Conservation (phyloP, 371 early-diverging fungal species). For the Mucor mucedo region DNA sequence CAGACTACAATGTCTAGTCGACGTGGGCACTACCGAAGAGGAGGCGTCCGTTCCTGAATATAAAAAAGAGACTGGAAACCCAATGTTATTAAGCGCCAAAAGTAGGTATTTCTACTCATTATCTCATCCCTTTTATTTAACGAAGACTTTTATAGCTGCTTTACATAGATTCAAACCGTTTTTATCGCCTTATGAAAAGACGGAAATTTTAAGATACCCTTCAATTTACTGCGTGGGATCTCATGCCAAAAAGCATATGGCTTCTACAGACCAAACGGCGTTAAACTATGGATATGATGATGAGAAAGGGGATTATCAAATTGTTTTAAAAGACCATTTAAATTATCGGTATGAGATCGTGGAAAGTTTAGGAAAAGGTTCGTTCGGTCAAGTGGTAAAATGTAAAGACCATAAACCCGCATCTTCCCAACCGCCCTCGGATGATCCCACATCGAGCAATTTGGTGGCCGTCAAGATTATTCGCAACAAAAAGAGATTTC, state of each 20-base stretch:
- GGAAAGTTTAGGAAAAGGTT: constrained; percentile 80
- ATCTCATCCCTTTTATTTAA: background rate
- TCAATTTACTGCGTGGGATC: constrained; percentile 87
- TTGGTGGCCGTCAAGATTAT: constrained; percentile 87
- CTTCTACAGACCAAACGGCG: constrained; percentile 49
- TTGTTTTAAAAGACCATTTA: constrained; percentile 73
- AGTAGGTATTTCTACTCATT: constrained; percentile 12
- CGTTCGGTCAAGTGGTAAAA: constrained; percentile 88
- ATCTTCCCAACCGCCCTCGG: background rate
- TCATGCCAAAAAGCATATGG: constrained; percentile 61
- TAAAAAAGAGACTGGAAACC: constrained; percentile 17
- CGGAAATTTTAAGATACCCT: constrained; percentile 77
- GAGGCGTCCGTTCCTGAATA: constrained; percentile 5
- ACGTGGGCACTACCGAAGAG: background rate
- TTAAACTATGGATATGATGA: constrained; percentile 80
- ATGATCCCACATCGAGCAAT: constrained; percentile 37
- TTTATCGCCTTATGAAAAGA: constrained; percentile 76
- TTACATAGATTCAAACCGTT: constrained; percentile 57
- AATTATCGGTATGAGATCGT: constrained; percentile 81
- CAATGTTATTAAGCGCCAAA: constrained; percentile 17
- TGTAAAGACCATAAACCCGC: constrained; percentile 75
- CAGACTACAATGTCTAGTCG: constrained; percentile 28
- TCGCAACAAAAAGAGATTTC: constrained; percentile 82
- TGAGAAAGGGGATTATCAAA: constrained; percentile 76
- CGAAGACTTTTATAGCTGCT: constrained; percentile 29